Percentiles rank a stretch among this genome's conserved stretches.
phyloP scores from a whole-genome alignment of 148 eudicot species.

The Silene conica region DNA sequence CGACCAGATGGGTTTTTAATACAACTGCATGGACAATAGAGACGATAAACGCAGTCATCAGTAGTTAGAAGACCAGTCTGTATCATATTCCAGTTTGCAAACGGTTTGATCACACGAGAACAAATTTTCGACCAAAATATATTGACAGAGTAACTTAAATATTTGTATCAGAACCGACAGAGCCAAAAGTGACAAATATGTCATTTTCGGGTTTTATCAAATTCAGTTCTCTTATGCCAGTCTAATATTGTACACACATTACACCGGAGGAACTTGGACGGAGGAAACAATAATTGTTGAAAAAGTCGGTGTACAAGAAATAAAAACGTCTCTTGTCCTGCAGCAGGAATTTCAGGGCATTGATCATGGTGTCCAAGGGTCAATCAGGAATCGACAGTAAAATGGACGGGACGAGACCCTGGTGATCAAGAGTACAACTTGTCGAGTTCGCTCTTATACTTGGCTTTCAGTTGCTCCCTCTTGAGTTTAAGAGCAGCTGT shows the following conservation, averaged over 20 bases:
- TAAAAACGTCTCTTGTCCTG: neutral
- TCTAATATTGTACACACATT: neutral
- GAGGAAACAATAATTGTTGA: neutral
- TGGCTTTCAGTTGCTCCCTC: conserved; percentile 82
- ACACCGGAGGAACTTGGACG: neutral
- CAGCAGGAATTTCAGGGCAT: neutral
- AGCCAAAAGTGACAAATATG: neutral
- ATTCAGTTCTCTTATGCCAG: neutral
- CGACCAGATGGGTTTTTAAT: too few relatives aligned
- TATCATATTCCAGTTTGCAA: neutral
- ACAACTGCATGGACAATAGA: too few relatives aligned
- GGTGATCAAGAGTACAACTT: conserved; percentile 50
- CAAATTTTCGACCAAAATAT: neutral
- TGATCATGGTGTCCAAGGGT: neutral
- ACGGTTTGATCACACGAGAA: neutral
- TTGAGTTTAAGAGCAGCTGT: conserved; percentile 89
- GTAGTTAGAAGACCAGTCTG: too few relatives aligned
- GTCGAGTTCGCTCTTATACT: conserved; percentile 67
- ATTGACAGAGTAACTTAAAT: neutral
- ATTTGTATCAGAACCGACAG: neutral
- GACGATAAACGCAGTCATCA: too few relatives aligned
- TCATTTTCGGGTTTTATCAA: neutral
- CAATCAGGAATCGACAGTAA: neutral
- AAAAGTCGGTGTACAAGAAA: conserved; percentile 9
- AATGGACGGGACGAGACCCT: neutral